Evolutionary conservation across 495 filamentous ascomycete genomes (phyloP).

Genomic region (Collariella sp.): DNA sequence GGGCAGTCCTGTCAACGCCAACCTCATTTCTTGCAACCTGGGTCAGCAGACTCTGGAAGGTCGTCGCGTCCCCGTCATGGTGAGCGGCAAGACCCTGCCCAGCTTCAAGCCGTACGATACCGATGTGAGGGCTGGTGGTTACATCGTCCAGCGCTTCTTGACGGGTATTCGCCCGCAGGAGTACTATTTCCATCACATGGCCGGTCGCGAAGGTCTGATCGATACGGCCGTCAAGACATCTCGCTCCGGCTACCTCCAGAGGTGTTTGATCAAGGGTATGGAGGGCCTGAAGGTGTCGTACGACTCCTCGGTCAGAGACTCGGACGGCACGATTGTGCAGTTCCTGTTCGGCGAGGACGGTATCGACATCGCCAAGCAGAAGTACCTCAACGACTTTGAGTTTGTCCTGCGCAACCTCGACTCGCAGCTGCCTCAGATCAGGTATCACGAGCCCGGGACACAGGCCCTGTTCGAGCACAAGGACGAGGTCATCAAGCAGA

Average conservation of each 20-base stretch:
- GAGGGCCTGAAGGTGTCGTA: conserved; percentile 88
- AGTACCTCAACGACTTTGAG: conserved; percentile 80
- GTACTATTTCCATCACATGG: conserved; percentile 99
- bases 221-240: conserved; percentile 99
- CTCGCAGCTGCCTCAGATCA: conserved; percentile 43
- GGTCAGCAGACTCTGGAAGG: conserved; percentile 97
- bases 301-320: conserved; percentile 86
- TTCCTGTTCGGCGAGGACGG: conserved; percentile 97
- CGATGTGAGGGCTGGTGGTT: conserved; percentile 83
- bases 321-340: conserved; percentile 86
- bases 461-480: conserved; percentile 38
- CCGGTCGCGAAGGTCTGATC: conserved; percentile 95
- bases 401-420: conserved; percentile 75
- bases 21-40: conserved; percentile 93
- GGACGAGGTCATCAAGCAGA: conserved; percentile 61
- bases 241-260: conserved; percentile 90
- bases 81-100: conserved; percentile 91
- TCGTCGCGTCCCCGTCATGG: conserved; percentile 90
- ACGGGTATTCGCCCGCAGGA: conserved; percentile 96
- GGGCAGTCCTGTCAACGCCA: conserved; percentile 86
- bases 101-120: conserved; percentile 92
- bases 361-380: conserved; percentile 87
- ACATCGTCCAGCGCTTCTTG: conserved; percentile 93
- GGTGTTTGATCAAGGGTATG: conserved; percentile 98
- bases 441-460: conserved; percentile 30